These are phyloP conservation scores for Phytomonas sp. DNA, from an alignment of 208 protist genomes.

Conservation along the genomic window DNA sequence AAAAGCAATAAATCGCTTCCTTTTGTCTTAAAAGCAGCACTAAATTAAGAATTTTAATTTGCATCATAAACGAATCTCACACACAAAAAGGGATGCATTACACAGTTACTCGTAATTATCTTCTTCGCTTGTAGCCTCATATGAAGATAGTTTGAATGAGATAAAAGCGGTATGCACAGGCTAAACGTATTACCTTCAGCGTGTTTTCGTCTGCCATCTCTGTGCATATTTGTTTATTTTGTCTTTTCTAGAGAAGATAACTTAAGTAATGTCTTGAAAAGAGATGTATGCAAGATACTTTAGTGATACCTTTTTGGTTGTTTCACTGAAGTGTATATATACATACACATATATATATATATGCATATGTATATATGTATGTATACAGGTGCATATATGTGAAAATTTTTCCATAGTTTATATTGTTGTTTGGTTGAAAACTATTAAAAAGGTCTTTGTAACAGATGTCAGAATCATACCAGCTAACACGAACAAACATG, in stretches of 20 bases:
- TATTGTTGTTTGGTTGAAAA: background rate
- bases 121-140: background rate
- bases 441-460: constrained; percentile 1
- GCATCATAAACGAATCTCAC: constrained; percentile 2
- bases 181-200: background rate
- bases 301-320: background rate
- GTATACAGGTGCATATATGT: background rate
- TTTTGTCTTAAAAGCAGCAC: background rate
- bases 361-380: background rate
- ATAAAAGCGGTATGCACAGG: background rate
- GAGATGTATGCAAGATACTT: background rate
- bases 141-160: background rate
- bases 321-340: background rate
- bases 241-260: constrained; percentile 4
- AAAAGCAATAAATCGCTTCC: background rate
- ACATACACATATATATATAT: constrained; percentile 7
- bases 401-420: constrained; percentile 9
- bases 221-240: background rate
- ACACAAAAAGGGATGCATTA: background rate
- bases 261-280: background rate
- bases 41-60: constrained; percentile 1
- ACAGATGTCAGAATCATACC: background rate
- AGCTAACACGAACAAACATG: constrained; percentile 8
- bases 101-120: background rate
- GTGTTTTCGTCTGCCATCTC: background rate